Conservation (phyloP, 2,329 filamentous ascomycete genomes). For the Penicillium sp. region DNA sequence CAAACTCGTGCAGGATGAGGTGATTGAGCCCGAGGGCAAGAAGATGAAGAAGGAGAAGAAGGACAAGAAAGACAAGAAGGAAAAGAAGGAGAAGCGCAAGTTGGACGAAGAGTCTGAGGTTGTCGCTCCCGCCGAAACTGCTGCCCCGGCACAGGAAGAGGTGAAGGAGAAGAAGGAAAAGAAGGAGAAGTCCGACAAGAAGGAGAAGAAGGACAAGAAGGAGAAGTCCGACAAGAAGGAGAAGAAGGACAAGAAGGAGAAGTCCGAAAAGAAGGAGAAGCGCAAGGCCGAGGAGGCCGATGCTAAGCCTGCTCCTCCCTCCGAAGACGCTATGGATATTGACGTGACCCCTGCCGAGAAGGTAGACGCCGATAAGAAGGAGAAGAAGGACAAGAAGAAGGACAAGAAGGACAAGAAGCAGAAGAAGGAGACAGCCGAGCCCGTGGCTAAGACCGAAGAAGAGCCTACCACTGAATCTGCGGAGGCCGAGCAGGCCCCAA, state of each 20-base stretch:
- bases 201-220: conserved; percentile 17
- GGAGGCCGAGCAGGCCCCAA: conserved; percentile 21
- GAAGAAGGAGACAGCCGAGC: conserved; percentile 20
- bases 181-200: conserved; percentile 18
- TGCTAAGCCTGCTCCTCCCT: conserved; percentile 7
- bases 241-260: conserved; percentile 13
- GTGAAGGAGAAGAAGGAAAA: conserved; percentile 20
- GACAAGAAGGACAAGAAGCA: conserved; percentile 17
- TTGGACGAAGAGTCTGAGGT: conserved; percentile 4
- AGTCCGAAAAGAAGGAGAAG: conserved; percentile 17
- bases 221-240: conserved; percentile 8
- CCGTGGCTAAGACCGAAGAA: conserved; percentile 14
- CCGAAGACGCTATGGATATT: conserved; percentile 9
- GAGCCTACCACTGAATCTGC: conserved; percentile 17
- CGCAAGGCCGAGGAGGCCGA: conserved; percentile 12
- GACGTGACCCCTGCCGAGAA: conserved; percentile 18
- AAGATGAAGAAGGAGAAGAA: conserved; percentile 34
- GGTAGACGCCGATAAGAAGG: conserved; percentile 21
- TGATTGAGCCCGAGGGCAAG: conserved; percentile 30
- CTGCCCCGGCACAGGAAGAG: conserved; percentile 10
- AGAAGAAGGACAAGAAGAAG: conserved; percentile 21
- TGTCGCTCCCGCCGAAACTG: conserved; percentile 3
- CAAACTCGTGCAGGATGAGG: conserved; percentile 37
- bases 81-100: conserved; percentile 16
- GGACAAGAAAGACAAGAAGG: conserved; percentile 26